Evolutionary conservation across 2,329 filamentous ascomycete species (phyloP).

Genomic region (Venturia nashicola): DNA sequence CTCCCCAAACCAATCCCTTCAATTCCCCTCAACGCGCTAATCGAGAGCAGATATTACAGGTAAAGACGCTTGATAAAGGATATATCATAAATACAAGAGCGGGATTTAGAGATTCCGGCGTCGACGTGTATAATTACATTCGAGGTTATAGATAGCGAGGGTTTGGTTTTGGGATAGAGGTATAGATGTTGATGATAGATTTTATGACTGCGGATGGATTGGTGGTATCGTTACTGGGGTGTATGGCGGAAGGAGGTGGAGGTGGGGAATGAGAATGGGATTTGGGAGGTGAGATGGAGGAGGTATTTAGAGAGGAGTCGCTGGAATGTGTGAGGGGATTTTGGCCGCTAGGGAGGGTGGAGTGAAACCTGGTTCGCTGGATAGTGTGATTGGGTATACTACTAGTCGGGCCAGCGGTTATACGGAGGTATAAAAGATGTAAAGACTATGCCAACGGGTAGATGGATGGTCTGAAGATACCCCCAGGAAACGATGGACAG

Average conservation of each 20-base stretch:
- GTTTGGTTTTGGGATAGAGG: no score
- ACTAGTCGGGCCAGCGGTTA: background rate
- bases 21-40: no score
- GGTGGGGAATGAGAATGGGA: background rate
- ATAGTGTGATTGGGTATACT: background rate
- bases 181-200: no score
- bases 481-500: background rate
- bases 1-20: no score
- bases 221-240: background rate
- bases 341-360: background rate
- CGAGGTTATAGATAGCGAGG: no score
- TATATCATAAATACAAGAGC: no score
- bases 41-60: no score
- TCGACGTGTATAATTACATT: no score
- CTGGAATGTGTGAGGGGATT: background rate
- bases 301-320: background rate
- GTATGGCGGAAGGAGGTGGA: background rate
- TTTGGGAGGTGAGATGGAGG: background rate
- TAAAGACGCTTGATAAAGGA: no score
- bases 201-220: background rate
- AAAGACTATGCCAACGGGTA: background rate
- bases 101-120: no score
- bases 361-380: background rate
- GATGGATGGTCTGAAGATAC: background rate
- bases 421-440: background rate